Conservation (phyloP, 345 rosid species). For the Litchi chinensis region DNA sequence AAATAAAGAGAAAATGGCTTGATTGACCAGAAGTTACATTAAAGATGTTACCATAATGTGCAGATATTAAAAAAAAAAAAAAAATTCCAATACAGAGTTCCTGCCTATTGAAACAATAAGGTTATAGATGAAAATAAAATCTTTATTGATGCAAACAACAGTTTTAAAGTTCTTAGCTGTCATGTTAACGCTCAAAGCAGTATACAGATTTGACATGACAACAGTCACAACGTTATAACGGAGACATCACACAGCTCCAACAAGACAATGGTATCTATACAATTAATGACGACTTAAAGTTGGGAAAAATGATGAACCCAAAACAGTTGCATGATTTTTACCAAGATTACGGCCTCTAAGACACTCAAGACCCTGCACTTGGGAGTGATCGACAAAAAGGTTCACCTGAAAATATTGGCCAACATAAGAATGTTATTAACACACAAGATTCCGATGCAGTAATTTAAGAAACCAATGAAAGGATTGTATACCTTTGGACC, state of each 20-base stretch:
- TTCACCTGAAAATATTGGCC: slow-evolving; percentile 60
- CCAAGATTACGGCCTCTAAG: slow-evolving; percentile 73
- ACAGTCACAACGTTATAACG: not conserved
- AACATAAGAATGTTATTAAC: not conserved
- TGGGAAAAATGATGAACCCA: slow-evolving; percentile 52
- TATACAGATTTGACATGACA: not conserved
- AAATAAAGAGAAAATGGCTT: not conserved
- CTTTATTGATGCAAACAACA: not conserved
- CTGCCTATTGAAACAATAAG: not conserved
- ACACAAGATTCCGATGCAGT: slow-evolving; percentile 12
- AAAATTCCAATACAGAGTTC: no score
- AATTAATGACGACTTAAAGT: slow-evolving; percentile 27
- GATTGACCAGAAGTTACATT: not conserved
- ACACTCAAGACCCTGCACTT: slow-evolving; percentile 84
- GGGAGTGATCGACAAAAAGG: slow-evolving; percentile 89
- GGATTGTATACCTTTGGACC: slow-evolving; percentile 67
- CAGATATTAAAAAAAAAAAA: not conserved
- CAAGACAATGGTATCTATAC: not conserved
- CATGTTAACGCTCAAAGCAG: not conserved
- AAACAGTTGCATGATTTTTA: slow-evolving; percentile 54
- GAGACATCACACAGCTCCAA: not conserved
- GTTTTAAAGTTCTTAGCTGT: not conserved
- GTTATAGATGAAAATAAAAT: not conserved
- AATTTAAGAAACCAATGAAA: slow-evolving; percentile 4
- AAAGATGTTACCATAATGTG: not conserved